Base-by-base conservation (phyloP, 2,329 filamentous ascomycete species). In the Ilyonectria robusta region DNA sequence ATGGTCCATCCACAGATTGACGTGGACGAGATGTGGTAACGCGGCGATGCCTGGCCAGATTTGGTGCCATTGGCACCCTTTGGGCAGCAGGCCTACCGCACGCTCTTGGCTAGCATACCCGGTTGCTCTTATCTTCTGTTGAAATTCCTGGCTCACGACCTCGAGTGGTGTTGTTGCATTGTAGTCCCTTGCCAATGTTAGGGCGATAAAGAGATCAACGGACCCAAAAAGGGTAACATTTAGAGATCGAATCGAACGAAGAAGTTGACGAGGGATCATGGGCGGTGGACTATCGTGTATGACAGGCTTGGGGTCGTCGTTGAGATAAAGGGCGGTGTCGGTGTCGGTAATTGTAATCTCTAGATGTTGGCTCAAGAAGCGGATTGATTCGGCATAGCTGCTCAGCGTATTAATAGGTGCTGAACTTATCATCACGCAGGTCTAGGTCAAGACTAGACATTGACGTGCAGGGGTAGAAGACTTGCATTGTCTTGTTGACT, bases 1-100 rank as follows among this genome's bases (percentile, higher is more conserved):
- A 42, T 64, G 62, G 13, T 64, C 55, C 55, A 65, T 56, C 57
- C 62, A 65, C 17, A 65, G 51, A 50, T 55, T 59, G 2, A 64
- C 55, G 13, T 42, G 40, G 4, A 51, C 33, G n/a, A 57, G 19
- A 4, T 61, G 44, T 19, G 58, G 63, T 15, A 65, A 23, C 15
- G 62, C 42, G 9, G 51, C 51, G 15, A 65, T 33, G 26, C 51
- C 40, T 33, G 37, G 19, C 57, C 57, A 57, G n/a, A 47, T 6
- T n/a, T 46, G 19, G 19, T 19, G 8, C 57, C 57, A 65, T 6
- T 46, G 29, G 17, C 23, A 46, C 57, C 19, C 46, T 21, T 65
- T 33, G 11, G 51, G 13, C 7, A 61, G 51, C 7, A 51, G 23
- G n/a, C 37, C 35, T 19, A 19, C 47, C 44, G 61, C n/a, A 2